These are phyloP conservation scores for Aspergillus spinulosporus DNA, from an alignment of 2,329 filamentous ascomycete genomes.

Conservation along the genomic window DNA sequence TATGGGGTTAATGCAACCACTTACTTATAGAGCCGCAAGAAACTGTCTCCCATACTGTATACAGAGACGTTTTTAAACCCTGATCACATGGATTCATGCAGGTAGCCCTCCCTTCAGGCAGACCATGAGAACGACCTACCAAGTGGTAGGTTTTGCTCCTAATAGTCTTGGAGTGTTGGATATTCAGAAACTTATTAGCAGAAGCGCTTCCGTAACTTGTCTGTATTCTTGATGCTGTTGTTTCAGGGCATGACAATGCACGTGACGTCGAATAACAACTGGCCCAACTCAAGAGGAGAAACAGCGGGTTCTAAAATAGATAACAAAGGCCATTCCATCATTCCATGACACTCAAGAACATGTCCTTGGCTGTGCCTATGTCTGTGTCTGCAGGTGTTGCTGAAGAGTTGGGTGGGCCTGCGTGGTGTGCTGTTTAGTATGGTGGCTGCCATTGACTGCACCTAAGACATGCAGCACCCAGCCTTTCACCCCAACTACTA, in stretches of 20 bases:
- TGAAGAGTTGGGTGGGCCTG: neutral
- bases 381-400: no score
- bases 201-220: neutral
- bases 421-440: neutral
- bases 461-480: conserved; percentile 11
- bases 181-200: neutral
- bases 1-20: no score
- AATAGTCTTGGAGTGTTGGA: no score
- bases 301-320: neutral
- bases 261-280: conserved; percentile 2
- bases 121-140: neutral
- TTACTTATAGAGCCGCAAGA: no score
- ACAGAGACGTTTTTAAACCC: neutral
- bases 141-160: no score
- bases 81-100: neutral
- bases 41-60: no score
- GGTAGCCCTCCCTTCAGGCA: neutral
- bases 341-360: neutral
- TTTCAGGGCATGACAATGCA: conserved; percentile 10
- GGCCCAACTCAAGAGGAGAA: neutral
- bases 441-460: neutral
- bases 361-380: no score
- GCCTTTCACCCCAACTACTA: conserved; percentile 2
- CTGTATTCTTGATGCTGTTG: neutral
- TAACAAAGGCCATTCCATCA: neutral